phyloP scores from a whole-genome alignment of 768 basidiomycete species.

The Tulasnella sp. region DNA sequence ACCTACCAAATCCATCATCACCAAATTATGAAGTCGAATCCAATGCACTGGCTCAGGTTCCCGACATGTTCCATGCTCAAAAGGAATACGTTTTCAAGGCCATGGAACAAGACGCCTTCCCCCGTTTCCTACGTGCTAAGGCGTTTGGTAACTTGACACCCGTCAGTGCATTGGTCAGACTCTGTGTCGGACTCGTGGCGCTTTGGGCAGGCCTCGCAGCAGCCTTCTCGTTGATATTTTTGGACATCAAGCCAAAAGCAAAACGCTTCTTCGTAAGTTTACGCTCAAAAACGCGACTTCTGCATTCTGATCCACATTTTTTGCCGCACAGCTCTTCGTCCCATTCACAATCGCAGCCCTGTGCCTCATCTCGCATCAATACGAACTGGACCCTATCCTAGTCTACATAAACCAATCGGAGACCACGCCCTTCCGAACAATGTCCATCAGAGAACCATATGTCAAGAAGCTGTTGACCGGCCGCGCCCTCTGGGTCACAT shows the following conservation, averaged over 20 bases:
- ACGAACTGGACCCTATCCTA: slow-evolving; percentile 92
- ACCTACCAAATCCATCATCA: slow-evolving; percentile 47
- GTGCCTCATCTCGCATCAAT: slow-evolving; percentile 88
- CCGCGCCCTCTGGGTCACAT: slow-evolving; percentile 81
- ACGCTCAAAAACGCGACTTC: slow-evolving; percentile 5
- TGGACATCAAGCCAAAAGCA: slow-evolving; percentile 84
- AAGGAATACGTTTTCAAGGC: slow-evolving; percentile 95
- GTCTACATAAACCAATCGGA: slow-evolving; percentile 90
- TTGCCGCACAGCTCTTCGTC: slow-evolving; percentile 63
- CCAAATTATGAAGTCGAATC: slow-evolving; percentile 40
- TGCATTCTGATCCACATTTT: slow-evolving; percentile 3
- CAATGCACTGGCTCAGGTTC: slow-evolving; percentile 70
- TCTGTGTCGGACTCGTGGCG: slow-evolving; percentile 69
- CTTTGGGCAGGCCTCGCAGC: slow-evolving; percentile 93
- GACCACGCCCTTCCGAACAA: slow-evolving; percentile 91
- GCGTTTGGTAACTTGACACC: slow-evolving; percentile 98
- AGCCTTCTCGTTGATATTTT: slow-evolving; percentile 83
- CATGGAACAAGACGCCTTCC: slow-evolving; percentile 92
- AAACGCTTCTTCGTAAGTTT: slow-evolving; percentile 86
- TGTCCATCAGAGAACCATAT: slow-evolving; percentile 84
- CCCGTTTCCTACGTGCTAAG: slow-evolving; percentile 87
- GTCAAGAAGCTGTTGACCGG: slow-evolving; percentile 82
- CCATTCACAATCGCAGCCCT: slow-evolving; percentile 84
- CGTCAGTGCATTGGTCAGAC: slow-evolving; percentile 71
- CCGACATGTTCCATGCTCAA: slow-evolving; percentile 94